phyloP scores from a whole-genome alignment of 441 rosid species.

The Croton setiger region DNA sequence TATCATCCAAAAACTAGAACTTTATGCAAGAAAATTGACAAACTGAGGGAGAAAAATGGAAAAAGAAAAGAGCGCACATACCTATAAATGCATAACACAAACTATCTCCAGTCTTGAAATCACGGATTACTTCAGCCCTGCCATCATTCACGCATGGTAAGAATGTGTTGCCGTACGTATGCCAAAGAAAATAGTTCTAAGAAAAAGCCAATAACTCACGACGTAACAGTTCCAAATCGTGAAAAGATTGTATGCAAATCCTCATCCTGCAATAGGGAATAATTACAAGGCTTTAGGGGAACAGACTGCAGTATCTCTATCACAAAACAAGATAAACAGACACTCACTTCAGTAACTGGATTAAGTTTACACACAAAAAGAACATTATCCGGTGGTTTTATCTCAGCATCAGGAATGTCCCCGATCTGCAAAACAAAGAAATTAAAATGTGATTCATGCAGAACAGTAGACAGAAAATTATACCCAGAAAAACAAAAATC shows the following conservation, averaged over 20 bases:
- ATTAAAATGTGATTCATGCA: constrained; percentile 5
- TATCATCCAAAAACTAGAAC: not conserved
- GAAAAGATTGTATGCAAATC: constrained; percentile 97
- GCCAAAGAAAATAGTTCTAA: constrained; percentile 4
- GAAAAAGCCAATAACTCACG: constrained; percentile 45
- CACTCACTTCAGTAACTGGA: constrained; percentile 93
- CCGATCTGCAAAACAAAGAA: constrained; percentile 60
- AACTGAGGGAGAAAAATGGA: not conserved
- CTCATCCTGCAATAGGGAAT: constrained; percentile 70
- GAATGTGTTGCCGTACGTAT: constrained; percentile 9
- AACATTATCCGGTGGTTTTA: constrained; percentile 94
- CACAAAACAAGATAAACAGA: constrained; percentile 14
- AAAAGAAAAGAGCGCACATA: constrained; percentile 17
- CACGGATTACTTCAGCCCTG: constrained; percentile 96
- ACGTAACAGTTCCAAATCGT: constrained; percentile 84
- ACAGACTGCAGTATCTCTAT: constrained; percentile 7
- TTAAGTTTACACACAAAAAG: constrained; percentile 96
- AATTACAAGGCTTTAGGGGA: constrained; percentile 9
- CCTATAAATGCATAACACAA: constrained; percentile 95
- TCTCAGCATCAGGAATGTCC: constrained; percentile 97
- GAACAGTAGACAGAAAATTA: constrained; percentile 7
- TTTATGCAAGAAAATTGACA: not conserved
- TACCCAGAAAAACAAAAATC: constrained; percentile 10
- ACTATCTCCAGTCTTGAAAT: constrained; percentile 95
- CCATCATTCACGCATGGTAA: constrained; percentile 23